Base-by-base conservation (phyloP, 768 basidiomycete genomes). In the Butyriboletus loyo region DNA sequence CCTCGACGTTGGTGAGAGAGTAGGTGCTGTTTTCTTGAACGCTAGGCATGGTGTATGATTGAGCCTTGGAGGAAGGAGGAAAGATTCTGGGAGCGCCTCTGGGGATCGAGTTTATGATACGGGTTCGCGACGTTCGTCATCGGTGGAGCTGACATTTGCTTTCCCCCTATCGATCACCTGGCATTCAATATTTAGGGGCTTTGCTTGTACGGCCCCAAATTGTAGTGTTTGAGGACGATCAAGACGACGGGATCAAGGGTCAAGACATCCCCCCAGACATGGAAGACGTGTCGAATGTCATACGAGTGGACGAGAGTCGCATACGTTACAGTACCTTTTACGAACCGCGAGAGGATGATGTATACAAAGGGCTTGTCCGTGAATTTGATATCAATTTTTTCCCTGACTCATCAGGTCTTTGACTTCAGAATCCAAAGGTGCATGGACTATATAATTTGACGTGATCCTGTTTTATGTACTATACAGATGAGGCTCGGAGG, bases 221-320 rank as follows among this genome's bases (percentile, higher is more conserved):
- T n/a, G n/a, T n/a, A n/a, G n/a, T n/a, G 87, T 91, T 90, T 59
- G 84, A 86, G 57, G 89, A 91, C 58, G 87, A 90, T 56, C 85
- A 91, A 57, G 89, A 92, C 55, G 89, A 92, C 56, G 89, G 87
- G n/a, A 76, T 83, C 54, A 89, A 92, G 67, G 89, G 87, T 31
- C 89, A 91, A 62, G 74, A 88, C 53, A 86, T 91, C 24, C 77
- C 88, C 48, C 87, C 89, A 24, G 89, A 92, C 62, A 68, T 73
- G 22, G 86, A 89, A 60, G 89, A 90, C 57, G 68, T 85, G 50
- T 74, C 80, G 37, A 76, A 80, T 55, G 74, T 92, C 54, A 92
- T 92, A 64, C 85, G 87, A 46, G 73, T 91, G 49, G 89, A 92
- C 68, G 75, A 78, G 59, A 84, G 77, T 69, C 78, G 72, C 48